A percentile compares a stretch with the other conserved stretches of the same genome.
phyloP scores from a whole-genome alignment of 352 stramenopile species.

The Phytophthora brassicae region DNA sequence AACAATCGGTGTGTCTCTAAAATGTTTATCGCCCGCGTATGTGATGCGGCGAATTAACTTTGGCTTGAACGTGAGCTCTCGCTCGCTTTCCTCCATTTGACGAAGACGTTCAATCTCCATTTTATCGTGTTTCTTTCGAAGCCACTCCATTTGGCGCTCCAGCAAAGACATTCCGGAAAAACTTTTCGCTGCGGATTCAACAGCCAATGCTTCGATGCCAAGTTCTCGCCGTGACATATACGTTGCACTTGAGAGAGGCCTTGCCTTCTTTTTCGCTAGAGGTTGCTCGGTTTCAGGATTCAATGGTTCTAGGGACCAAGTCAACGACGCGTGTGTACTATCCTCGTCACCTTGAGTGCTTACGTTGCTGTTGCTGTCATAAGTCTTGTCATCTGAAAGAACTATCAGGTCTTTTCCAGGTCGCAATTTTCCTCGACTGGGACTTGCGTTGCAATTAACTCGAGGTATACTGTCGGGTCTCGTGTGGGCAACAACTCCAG shows the following conservation, averaged over 20 bases:
- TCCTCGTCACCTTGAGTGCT: conserved; percentile 25
- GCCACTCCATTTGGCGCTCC: conserved; percentile 79
- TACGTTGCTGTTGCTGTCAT: conserved; percentile 18
- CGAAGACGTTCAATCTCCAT: conserved; percentile 61
- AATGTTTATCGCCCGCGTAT: conserved; percentile 44
- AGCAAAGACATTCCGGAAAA: conserved; percentile 75
- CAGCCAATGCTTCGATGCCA: conserved; percentile 6
- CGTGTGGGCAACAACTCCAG: conserved; percentile 12
- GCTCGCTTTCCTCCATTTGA: conserved; percentile 69
- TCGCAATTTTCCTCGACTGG: conserved; percentile 70
- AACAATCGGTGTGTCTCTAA: conserved; percentile 23
- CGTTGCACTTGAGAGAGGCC: conserved; percentile 21
- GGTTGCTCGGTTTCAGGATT: conserved; percentile 23
- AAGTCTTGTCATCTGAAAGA: conserved; percentile 45
- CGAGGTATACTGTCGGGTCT: conserved; percentile 10
- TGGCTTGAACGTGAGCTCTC: conserved; percentile 83
- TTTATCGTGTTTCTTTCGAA: conserved; percentile 79
- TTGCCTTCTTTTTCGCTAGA: conserved; percentile 12
- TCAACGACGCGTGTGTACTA: conserved; percentile 29
- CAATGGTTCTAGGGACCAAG: conserved; percentile 25
- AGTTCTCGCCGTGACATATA: conserved; percentile 23
- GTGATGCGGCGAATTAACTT: conserved; percentile 77
- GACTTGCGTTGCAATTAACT: conserved; percentile 37
- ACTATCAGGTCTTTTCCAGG: conserved; percentile 81
- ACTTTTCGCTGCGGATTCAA: conserved; percentile 32